Evolutionary conservation across 1,284 basidiomycete genomes (phyloP).

Genomic region (Ganoderma sp.): DNA sequence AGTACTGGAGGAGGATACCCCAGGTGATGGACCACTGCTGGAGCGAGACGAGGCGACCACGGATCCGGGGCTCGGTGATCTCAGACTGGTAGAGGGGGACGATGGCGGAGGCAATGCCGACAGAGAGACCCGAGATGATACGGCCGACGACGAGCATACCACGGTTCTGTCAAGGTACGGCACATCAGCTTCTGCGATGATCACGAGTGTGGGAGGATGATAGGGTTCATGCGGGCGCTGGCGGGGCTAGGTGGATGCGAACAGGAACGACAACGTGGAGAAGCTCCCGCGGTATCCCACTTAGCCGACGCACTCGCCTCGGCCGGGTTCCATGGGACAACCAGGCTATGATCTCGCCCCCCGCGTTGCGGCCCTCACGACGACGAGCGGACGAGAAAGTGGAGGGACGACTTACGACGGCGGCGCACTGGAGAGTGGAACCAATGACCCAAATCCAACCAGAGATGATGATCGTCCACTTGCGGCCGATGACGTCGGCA

Average conservation of each 20-base stretch:
- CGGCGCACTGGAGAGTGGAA: constrained; percentile 68
- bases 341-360: neutral
- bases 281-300: neutral
- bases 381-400: neutral
- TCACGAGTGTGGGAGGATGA: neutral
- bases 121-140: constrained; percentile 48
- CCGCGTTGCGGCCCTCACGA: neutral
- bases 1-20: constrained; percentile 78
- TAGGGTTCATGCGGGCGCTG: neutral
- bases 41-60: constrained; percentile 76
- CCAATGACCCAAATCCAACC: constrained; percentile 78
- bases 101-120: constrained; percentile 47
- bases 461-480: constrained; percentile 65
- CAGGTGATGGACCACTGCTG: constrained; percentile 83
- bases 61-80: constrained; percentile 70
- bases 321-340: neutral
- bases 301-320: neutral
- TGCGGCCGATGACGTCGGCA: constrained; percentile 71
- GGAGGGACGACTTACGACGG: constrained; percentile 49
- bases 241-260: neutral
- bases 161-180: constrained; percentile 51
- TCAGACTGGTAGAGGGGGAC: constrained; percentile 66
- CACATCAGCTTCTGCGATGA: constrained; percentile 16
- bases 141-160: constrained; percentile 57
- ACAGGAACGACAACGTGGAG: neutral